Evolutionary conservation across 2,329 filamentous ascomycete genomes (phyloP), one percentile per base, ranked within the genome.

Genomic region (Grosmannia huntii): DNA sequence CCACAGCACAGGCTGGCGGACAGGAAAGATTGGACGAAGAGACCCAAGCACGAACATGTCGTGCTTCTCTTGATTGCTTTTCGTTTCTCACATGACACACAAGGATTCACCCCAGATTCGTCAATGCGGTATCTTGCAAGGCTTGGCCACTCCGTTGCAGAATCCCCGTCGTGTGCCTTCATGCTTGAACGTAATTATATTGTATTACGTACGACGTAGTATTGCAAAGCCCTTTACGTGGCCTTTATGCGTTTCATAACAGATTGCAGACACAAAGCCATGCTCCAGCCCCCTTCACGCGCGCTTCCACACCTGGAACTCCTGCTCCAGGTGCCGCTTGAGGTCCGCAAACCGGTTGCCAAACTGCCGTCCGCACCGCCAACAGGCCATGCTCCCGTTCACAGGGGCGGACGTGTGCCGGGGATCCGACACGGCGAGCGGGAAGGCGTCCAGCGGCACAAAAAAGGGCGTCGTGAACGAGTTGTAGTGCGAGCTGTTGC

Each of bases 401-500:
- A 60, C 28, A 14, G 50, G 53, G n/a, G 21, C 28, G 46, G n/a
- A 27, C 5, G 16, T 58, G 57, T 12, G 25, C 60, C 89, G 74
- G 52, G 72, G 70, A 68, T 95, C 89, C 57, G 85, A 80, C 28
- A 74, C 62, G 0, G 77, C 75, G 33, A 97, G 72, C 5, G 94
- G 92, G 55, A 96, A 92, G 60, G 91, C 87, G 25, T 83, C 83
- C 28, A 97, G 66, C 19, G 79, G 76, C 14, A 97, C 81, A 25
- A 99, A 81, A 69, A 97, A 99, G 4, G 81, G 80, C 56, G 91
- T 95, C 36, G 82, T 84, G 72, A 97, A 97, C 62, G 87, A 94
- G 67, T 94, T 89, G 72, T 96, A 97, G 72, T 97, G 94, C 69
- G 90, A 92, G 62, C 84, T 79, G 68, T 92, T 84, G 72, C 85